Evolutionary conservation across 192 early-diverging fungal genomes (phyloP).

Genomic region (Cetraspora pellucida): DNA sequence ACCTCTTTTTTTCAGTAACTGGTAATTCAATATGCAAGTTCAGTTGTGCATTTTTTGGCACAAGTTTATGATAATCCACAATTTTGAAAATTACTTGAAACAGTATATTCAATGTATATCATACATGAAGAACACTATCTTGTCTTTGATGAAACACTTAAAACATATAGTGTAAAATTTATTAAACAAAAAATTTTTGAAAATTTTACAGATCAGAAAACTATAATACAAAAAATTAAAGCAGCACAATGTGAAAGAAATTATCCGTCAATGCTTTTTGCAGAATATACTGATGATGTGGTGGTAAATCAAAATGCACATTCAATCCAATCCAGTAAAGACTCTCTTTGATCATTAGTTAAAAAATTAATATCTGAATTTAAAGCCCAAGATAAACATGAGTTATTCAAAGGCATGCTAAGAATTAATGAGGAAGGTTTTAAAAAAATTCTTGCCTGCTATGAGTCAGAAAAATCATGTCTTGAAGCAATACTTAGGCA

Average conservation of each 20-base stretch:
- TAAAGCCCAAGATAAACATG: background rate
- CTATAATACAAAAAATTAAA: conserved; percentile 12
- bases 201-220: background rate
- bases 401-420: background rate
- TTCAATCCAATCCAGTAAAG: background rate
- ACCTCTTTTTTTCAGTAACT: background rate
- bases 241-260: background rate
- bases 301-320: background rate
- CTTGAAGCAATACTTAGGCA: background rate
- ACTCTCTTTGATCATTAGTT: background rate
- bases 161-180: conserved; percentile 10
- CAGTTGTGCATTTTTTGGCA: background rate
- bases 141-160: conserved; percentile 14
- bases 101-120: background rate
- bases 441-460: background rate
- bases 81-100: background rate
- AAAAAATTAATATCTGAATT: background rate
- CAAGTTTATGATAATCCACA: background rate
- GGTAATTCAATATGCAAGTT: background rate
- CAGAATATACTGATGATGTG: background rate
- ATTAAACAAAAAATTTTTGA: background rate
- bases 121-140: background rate
- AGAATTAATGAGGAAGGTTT: background rate
- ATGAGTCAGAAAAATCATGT: background rate
- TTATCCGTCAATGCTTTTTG: background rate